Evolutionary conservation across 331 rosid genomes (phyloP), one percentile per base, ranked within the genome.

Genomic region (Pyracantha coccinea): DNA sequence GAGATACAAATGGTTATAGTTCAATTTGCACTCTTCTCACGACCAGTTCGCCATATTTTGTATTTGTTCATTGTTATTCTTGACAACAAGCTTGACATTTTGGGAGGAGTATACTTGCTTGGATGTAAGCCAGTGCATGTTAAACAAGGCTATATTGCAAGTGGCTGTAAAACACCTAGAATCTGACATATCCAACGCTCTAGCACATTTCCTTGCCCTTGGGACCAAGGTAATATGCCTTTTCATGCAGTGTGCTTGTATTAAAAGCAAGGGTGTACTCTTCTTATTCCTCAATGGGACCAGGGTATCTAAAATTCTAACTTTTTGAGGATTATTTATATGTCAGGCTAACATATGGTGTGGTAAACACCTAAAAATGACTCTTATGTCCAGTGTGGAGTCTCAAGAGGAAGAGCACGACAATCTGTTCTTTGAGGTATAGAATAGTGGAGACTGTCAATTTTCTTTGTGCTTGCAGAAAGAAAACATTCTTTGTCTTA

Each of bases 51-150:
- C 50, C 4, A 72, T 13, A 16, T 33, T 12, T 14, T 23, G 45
- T 21, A 38, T 38, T 57, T 20, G 38, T 72, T 62, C 53, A 35
- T 33, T 38, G 44, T 59, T 58, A 24, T 25, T 16, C 97, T 90
- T 92, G 69, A 94, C 89, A 44, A 76, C 85, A 79, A 86, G 90
- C 83, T 81, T 4, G 99, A 76, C 87, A 50, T 86, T 82, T 78
- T 94, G 99, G 97, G 99, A 94, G 85, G 89, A 89, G 69, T 92
- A 85, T 80, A 92, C 99, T 38, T 94, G 97, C 81, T 85, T 94
- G 89, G 99, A 94, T 83, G 84, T 81, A 69, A 74, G 88, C 66
- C 99, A 94, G 66, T 94, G 99, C 90, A 64, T 82, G 89, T 81
- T 94, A 69, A 94, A 94, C 68, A 79, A 74, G 75, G 80, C 90